These are phyloP conservation scores for Scutellaria baicalensis DNA, from an alignment of 257 asterid genomes.

Conservation along the genomic window DNA sequence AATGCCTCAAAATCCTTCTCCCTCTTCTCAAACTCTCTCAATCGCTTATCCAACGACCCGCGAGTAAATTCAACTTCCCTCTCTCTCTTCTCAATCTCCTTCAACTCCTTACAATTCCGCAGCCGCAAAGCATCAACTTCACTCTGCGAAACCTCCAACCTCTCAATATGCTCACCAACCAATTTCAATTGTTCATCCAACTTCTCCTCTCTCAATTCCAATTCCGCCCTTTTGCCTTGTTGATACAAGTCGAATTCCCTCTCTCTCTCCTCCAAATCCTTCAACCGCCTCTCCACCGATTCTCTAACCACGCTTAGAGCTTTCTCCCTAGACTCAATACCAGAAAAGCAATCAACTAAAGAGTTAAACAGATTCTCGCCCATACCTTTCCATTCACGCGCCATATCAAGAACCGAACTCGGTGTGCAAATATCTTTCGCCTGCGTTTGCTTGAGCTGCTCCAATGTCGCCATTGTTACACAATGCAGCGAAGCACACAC, in stretches of 20 bases:
- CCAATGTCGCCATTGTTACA: constrained; percentile 1
- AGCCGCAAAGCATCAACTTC: constrained; percentile 3
- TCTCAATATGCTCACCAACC: constrained; percentile 21
- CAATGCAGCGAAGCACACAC: neutral
- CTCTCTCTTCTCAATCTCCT: constrained; percentile 24
- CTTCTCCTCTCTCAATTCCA: constrained; percentile 22
- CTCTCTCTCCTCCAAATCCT: constrained; percentile 23
- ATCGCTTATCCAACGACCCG: neutral
- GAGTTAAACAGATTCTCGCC: constrained; percentile 19
- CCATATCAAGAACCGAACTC: constrained; percentile 8
- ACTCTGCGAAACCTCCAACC: constrained; percentile 14
- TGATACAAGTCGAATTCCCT: neutral
- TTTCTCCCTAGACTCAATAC: constrained; percentile 20
- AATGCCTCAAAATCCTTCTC: constrained; percentile 14
- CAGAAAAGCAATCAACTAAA: constrained; percentile 8
- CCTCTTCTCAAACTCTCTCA: constrained; percentile 20
- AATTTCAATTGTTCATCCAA: constrained; percentile 24
- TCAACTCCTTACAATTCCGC: constrained; percentile 16
- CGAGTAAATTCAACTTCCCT: neutral
- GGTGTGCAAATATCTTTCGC: neutral
- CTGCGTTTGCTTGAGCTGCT: neutral
- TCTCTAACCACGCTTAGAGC: neutral
- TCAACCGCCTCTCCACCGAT: constrained; percentile 12
- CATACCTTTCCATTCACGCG: constrained; percentile 18
- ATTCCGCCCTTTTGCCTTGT: neutral